Conservation (phyloP, 2,329 filamentous ascomycete species). For the Scedosporium aurantiacum region DNA sequence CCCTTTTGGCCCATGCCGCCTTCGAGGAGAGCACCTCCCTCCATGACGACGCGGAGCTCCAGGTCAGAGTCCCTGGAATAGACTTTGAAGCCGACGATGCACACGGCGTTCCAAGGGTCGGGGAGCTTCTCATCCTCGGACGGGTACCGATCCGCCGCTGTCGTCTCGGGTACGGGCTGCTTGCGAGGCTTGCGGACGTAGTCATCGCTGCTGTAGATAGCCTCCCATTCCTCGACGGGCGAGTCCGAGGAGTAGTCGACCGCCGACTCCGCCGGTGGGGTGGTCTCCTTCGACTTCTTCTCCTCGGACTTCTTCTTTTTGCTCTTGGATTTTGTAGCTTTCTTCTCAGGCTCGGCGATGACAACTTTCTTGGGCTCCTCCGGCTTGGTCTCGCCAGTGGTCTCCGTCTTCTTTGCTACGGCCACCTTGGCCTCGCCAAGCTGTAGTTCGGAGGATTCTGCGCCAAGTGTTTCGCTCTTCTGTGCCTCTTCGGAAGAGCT, state of each 20-base stretch:
- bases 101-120: constrained; percentile 53
- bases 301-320: constrained; percentile 11
- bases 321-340: constrained; percentile 5
- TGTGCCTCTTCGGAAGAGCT: constrained; percentile 8
- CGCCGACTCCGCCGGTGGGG: constrained; percentile 21
- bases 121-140: constrained; percentile 46
- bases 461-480: constrained; percentile 8
- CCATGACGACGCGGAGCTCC: constrained; percentile 43
- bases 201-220: constrained; percentile 48
- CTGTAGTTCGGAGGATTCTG: constrained; percentile 9
- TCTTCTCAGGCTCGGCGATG: constrained; percentile 12
- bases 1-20: constrained; percentile 47
- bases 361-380: constrained; percentile 12
- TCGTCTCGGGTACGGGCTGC: constrained; percentile 22
- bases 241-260: constrained; percentile 48
- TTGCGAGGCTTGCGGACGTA: constrained; percentile 39
- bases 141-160: constrained; percentile 30
- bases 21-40: constrained; percentile 41
- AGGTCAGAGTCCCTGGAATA: constrained; percentile 47
- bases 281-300: constrained; percentile 11
- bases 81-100: constrained; percentile 48
- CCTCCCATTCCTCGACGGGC: constrained; percentile 48
- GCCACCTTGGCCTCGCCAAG: constrained; percentile 10
- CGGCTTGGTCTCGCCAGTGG: constrained; percentile 9
- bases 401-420: constrained; percentile 7